Evolutionary conservation across 2,329 filamentous ascomycete genomes (phyloP), one percentile per base, ranked within the genome.

Genomic region (Colletotrichum sp.): DNA sequence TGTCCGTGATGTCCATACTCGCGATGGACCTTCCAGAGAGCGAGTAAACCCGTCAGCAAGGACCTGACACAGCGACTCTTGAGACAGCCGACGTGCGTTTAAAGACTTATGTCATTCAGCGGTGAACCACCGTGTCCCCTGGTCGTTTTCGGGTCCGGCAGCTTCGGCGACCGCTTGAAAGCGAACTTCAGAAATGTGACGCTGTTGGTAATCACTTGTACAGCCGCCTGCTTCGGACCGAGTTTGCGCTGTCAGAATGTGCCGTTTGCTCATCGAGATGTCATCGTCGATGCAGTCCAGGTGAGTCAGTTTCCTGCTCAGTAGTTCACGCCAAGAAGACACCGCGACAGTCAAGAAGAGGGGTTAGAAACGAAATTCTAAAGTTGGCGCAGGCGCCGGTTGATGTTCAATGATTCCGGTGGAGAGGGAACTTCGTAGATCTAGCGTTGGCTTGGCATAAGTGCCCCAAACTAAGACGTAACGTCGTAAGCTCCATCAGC

Each of bases 261-360:
- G 32, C 36, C 32, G 6, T 26, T 63, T 3, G 26, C 44, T 18
- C 59, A 36, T 30, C 16, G 18, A 34, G 18, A 10, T 16, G 36
- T 63, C 72, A 39, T 71, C 57, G 65, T 52, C 65, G 74, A 68
- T 73, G 24, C 60, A 49, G 49, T 69, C 49, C 55, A 49, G 39
- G 18, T 57, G 57, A 64, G 59, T 32, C 64, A 60, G 64, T 59
- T 60, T 52, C 24, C 28, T 7, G 24, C 28, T 55, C 30, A 21
- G 9, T 36, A 39, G 36, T 63, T 30, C 15, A 36, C 34, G 70
- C 73, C 73, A 76, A 73, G 44, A 36, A n/a, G 4, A 55, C 30
- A 26, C 44, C 34, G 74, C 64, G 70, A 76, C 74, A 52, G 49
- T 59, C 49, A 68, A 73, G 63, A 76, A 21, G 70, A 73, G 70